Percentiles rank a stretch among this genome's conserved stretches.
Conservation (phyloP, 148 eudicot species). For the Chenopodium berlandieri region DNA sequence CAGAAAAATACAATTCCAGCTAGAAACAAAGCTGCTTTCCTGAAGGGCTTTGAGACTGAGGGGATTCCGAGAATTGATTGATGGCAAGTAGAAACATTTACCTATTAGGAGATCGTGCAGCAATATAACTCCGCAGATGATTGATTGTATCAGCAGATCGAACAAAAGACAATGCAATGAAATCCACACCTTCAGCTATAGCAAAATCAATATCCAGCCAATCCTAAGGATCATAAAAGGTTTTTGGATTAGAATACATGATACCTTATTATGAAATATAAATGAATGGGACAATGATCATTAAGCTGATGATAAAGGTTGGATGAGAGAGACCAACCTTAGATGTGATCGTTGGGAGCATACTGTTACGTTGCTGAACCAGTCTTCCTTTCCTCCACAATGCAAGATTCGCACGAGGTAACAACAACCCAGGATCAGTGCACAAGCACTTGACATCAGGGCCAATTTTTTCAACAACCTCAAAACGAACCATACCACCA, state of each 20-base stretch:
- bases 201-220: constrained; percentile 44
- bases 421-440: constrained; percentile 67
- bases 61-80: background rate
- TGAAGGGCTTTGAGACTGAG: background rate
- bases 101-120: constrained; percentile 32
- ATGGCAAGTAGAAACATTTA: background rate
- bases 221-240: constrained; percentile 22
- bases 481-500: constrained; percentile 89
- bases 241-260: background rate
- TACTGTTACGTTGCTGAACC: constrained; percentile 45
- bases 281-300: background rate
- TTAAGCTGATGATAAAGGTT: background rate
- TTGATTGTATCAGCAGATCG: constrained; percentile 34
- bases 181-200: constrained; percentile 36
- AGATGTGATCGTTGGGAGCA: constrained; percentile 73
- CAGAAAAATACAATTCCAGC: background rate
- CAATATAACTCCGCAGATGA: constrained; percentile 35
- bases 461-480: constrained; percentile 66
- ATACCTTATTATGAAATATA: background rate
- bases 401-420: constrained; percentile 78
- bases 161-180: constrained; percentile 39
- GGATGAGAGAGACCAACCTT: constrained; percentile 40
- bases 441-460: constrained; percentile 72
- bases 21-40: background rate
- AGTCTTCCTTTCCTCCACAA: constrained; percentile 81